Conservation (phyloP, 179 eudicot species). For the Camellia oleifera region DNA sequence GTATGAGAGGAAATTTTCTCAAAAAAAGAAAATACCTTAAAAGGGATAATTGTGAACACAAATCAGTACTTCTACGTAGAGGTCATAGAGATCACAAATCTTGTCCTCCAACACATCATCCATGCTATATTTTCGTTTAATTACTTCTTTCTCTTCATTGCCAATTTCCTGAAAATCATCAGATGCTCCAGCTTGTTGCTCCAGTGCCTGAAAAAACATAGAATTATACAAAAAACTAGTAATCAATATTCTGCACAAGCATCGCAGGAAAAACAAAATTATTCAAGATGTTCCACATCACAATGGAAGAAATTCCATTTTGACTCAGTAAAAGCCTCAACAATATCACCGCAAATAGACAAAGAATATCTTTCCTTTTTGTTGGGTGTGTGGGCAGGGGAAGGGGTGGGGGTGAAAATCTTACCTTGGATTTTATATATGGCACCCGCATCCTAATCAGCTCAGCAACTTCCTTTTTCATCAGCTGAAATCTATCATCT, state of each 20-base stretch:
- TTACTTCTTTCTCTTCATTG: constrained; percentile 45
- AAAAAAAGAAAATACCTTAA: neutral
- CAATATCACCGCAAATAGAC: neutral
- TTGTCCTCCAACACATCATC: constrained; percentile 83
- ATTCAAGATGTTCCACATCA: neutral
- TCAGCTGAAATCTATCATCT: constrained; percentile 72
- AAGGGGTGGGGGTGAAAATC: neutral
- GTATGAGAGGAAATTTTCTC: neutral
- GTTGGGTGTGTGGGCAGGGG: neutral
- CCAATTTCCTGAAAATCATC: constrained; percentile 69
- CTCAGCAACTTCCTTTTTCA: constrained; percentile 78
- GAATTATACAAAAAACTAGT: neutral
- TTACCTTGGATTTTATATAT: constrained; percentile 61
- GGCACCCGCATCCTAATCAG: constrained; percentile 64
- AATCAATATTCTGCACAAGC: constrained; percentile 4
- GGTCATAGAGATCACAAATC: constrained; percentile 94
- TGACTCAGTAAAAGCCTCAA: neutral
- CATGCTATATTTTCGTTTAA: constrained; percentile 57
- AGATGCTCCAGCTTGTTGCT: constrained; percentile 61
- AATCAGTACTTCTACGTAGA: constrained; percentile 67
- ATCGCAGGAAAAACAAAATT: neutral
- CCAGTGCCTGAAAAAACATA: constrained; percentile 43
- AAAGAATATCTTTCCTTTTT: neutral
- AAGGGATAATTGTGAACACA: neutral
- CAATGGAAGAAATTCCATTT: neutral